Evolutionary conservation across 1,139 yeast species (phyloP), one percentile per base, ranked within the genome.

Genomic region (Blastobotrys indianensis): DNA sequence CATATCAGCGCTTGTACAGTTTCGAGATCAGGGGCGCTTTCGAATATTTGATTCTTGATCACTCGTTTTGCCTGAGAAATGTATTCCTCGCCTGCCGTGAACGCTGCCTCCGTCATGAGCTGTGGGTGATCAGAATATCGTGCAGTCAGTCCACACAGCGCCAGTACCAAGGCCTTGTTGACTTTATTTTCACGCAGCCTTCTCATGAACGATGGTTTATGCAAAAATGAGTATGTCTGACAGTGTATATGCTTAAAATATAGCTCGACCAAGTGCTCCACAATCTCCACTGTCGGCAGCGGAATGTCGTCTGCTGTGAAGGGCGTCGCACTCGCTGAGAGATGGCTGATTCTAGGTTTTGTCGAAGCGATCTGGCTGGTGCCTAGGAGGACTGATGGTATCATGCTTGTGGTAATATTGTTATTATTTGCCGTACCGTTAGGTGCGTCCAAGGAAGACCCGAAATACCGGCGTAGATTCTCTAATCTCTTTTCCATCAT

Each of bases 141-240:
- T 2, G 69, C 66, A 2, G 67, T 53, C 17, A 66, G 55, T 4
- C 67, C 68, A 42, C 69, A 65, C 16, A 66, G 52, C n/a, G 69
- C 67, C 32, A 64, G 50, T 6, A 66, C 55, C 11, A 66, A 55
- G 2, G 62, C 60, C 16, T 61, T 60, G 39, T 56, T 57, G 37
- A 65, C 64, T 35, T 56, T 52, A 2, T 61, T 61, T 9, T 58
- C 54, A 17, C 58, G 54, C 29, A 66, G 48, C 17, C 60, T 50
- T 6, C 57, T 55, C 54, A 66, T 57, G 40, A 66, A 64, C 2
- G 66, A 54, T 1, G 66, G 66, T 32, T 60, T 57, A 51, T 66
- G 69, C 13, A 66, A 56, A 45, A 66, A 65, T 12, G 64, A 60
- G 48, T 66, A 66, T 4, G 68, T 65, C 49, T 65, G 70, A 44